These are phyloP conservation scores for Wallacemonas rigidus DNA, from an alignment of 208 protist species.

Conservation along the genomic window DNA sequence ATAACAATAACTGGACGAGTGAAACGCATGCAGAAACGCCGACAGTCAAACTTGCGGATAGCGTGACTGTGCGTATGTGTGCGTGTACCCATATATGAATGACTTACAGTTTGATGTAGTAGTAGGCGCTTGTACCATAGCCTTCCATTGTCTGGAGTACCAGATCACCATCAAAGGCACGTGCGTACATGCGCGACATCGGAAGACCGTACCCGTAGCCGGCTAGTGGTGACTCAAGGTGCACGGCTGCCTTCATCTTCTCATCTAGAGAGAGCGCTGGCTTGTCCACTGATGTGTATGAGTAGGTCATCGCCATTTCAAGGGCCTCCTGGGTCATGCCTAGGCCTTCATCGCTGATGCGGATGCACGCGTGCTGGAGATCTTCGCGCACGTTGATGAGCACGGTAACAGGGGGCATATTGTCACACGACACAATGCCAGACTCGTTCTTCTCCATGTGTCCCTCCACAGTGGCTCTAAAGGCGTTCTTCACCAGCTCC, in stretches of 20 bases:
- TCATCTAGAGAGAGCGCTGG: slow-evolving; percentile 40
- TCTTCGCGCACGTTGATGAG: slow-evolving; percentile 72
- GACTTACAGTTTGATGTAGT: slow-evolving; percentile 78
- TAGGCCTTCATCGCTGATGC: slow-evolving; percentile 80
- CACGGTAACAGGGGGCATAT: slow-evolving; percentile 83
- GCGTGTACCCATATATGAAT: background rate
- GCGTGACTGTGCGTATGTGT: no score
- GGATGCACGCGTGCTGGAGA: slow-evolving; percentile 82
- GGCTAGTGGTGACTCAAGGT: slow-evolving; percentile 69
- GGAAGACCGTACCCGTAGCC: slow-evolving; percentile 96
- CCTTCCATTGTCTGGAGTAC: slow-evolving; percentile 93
- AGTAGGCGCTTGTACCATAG: slow-evolving; percentile 92
- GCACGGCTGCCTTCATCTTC: slow-evolving; percentile 18
- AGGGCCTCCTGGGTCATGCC: slow-evolving; percentile 79
- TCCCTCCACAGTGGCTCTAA: slow-evolving; percentile 88
- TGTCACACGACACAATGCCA: slow-evolving; percentile 71
- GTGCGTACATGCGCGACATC: slow-evolving; percentile 92
- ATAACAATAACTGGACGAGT: background rate
- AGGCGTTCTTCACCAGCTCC: slow-evolving; percentile 95
- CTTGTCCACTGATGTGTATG: slow-evolving; percentile 91
- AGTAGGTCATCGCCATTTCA: slow-evolving; percentile 91
- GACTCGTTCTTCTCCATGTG: slow-evolving; percentile 75
- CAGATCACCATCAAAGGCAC: slow-evolving; percentile 93
- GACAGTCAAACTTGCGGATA: no score
- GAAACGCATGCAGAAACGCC: no score